Percentiles rank a stretch among this genome's conserved stretches.
Evolutionary conservation across 2,329 filamentous ascomycete genomes (phyloP).

Genomic region (Venturiaceae sp.): DNA sequence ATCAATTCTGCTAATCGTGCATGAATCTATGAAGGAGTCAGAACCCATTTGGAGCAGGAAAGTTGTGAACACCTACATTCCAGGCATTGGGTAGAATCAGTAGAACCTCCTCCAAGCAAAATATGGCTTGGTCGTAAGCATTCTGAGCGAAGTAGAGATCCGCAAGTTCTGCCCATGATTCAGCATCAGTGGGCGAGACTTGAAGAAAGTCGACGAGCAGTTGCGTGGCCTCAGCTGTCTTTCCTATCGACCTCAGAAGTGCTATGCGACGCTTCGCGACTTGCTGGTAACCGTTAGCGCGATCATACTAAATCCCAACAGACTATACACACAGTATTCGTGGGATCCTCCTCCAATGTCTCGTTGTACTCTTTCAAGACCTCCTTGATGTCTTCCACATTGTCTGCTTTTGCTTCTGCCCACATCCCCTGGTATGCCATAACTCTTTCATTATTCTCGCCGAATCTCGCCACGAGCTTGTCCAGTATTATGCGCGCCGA

Average conservation of each 20-base stretch:
- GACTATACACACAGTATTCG: conserved; percentile 63
- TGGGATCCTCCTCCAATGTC: conserved; percentile 61
- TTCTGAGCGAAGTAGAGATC: conserved; percentile 78
- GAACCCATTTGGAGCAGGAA: neutral
- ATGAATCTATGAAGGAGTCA: conserved; percentile 53
- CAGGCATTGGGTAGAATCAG: conserved; percentile 84
- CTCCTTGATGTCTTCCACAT: conserved; percentile 53
- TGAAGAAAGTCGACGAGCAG: conserved; percentile 69
- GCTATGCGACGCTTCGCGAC: conserved; percentile 78
- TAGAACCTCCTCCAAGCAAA: conserved; percentile 81
- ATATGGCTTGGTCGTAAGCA: conserved; percentile 73
- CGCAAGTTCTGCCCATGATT: conserved; percentile 86
- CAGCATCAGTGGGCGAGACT: conserved; percentile 77
- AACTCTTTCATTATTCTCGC: conserved; percentile 72
- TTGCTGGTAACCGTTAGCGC: conserved; percentile 41
- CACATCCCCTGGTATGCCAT: conserved; percentile 75
- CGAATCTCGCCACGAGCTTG: conserved; percentile 70
- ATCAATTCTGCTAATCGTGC: conserved; percentile 76
- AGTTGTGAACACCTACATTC: conserved; percentile 59
- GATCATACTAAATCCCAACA: neutral
- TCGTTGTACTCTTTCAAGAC: conserved; percentile 71
- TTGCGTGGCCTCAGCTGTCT: conserved; percentile 60
- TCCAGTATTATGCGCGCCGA: conserved; percentile 68
- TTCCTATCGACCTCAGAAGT: conserved; percentile 64
- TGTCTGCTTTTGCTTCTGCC: conserved; percentile 69